phyloP scores from a whole-genome alignment of 2,329 filamentous ascomycete genomes.

The Colletotrichum zoysiae region DNA sequence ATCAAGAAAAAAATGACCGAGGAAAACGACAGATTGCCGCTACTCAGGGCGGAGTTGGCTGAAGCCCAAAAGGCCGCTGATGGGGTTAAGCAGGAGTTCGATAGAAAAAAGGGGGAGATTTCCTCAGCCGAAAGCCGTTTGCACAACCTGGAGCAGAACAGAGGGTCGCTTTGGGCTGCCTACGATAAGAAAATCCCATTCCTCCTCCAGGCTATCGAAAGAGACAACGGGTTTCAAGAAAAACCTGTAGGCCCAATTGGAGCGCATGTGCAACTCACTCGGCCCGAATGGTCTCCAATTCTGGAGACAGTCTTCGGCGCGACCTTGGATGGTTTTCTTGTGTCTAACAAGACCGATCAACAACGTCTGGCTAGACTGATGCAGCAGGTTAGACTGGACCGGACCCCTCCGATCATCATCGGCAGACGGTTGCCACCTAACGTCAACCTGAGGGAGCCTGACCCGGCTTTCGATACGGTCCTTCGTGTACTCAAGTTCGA shows the following conservation, averaged over 20 bases:
- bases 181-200: conserved; percentile 73
- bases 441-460: conserved; percentile 78
- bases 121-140: conserved; percentile 31
- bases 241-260: conserved; percentile 89
- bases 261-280: conserved; percentile 78
- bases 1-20: conserved; percentile 39
- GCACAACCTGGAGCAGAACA: conserved; percentile 28
- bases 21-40: conserved; percentile 5
- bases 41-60: conserved; percentile 14
- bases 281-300: conserved; percentile 86
- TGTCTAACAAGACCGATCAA: conserved; percentile 82
- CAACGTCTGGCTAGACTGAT: conserved; percentile 76
- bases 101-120: conserved; percentile 43
- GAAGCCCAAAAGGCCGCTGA: conserved; percentile 16
- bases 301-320: conserved; percentile 83
- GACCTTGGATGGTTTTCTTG: conserved; percentile 81
- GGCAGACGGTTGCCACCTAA: conserved; percentile 68
- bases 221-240: conserved; percentile 75
- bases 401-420: conserved; percentile 72
- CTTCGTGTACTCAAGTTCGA: conserved; percentile 86
- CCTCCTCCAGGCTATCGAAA: conserved; percentile 76
- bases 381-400: conserved; percentile 61
- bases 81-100: conserved; percentile 12
- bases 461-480: conserved; percentile 79
- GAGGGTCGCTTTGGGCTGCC: conserved; percentile 69